Evolutionary conservation across 2,329 filamentous ascomycete species (phyloP).

Genomic region (Aureobasidium sp.): DNA sequence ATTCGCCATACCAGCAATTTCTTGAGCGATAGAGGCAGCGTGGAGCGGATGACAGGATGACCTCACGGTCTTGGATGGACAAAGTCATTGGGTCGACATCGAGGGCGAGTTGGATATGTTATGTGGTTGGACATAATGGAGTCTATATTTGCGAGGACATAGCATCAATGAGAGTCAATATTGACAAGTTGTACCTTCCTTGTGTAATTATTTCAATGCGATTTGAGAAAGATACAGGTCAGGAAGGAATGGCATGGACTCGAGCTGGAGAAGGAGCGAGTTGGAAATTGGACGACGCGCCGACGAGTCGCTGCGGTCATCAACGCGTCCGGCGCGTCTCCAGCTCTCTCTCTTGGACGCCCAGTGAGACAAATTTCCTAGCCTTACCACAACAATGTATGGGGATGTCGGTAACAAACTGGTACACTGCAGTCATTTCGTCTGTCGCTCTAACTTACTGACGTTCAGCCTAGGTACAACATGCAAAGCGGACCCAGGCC

Average conservation of each 20-base stretch:
- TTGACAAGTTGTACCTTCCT: not conserved
- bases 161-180: not conserved
- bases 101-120: not conserved
- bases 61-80: not conserved
- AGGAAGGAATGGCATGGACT: not conserved
- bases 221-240: not conserved
- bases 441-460: slow-evolving; percentile 14
- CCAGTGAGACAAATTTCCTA: not conserved
- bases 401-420: slow-evolving; percentile 82
- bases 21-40: not conserved
- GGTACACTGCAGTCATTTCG: slow-evolving; percentile 40
- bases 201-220: not conserved
- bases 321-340: slow-evolving; percentile 11
- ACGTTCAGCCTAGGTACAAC: slow-evolving; percentile 60
- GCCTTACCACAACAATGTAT: slow-evolving; percentile 56
- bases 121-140: not conserved
- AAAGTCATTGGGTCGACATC: not conserved
- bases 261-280: not conserved
- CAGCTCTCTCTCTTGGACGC: not conserved
- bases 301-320: not conserved
- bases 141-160: not conserved
- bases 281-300: not conserved
- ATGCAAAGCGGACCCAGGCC: slow-evolving; percentile 90
- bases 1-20: slow-evolving; percentile 12
- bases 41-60: not conserved